Evolutionary conservation across 2,329 filamentous ascomycete species (phyloP), one percentile per base, ranked within the genome.

Genomic region (Lasiodiplodia sp.): DNA sequence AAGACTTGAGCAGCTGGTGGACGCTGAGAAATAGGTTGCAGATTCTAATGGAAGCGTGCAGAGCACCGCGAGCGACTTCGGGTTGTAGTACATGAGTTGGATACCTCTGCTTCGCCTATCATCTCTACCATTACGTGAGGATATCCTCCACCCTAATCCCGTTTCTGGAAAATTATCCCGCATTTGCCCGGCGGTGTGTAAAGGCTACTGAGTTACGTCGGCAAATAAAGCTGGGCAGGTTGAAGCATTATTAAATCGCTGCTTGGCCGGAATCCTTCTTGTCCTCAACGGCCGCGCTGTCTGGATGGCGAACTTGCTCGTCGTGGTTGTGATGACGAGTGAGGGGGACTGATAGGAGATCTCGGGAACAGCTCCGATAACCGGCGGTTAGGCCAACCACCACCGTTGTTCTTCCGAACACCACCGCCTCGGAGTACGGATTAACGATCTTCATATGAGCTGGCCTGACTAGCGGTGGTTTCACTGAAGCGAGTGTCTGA

Each of bases 131-230:
- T 63, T 63, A 63, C 58, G 58, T 49, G 40, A 51, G 58, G 25
- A 51, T 51, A 63, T 63, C 44, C 58, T 51, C 58, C 25, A 34
- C 25, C 58, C 58, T 63, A 63, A 37, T 44, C 58, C 58, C 23
- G 21, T 51, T 49, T 49, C 58, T 63, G 58, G 47, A 63, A 63
- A 63, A 63, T 51, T 28, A 63, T 63, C 58, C 58, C 58, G 40
- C 21, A 23, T 63, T 25, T 51, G n/a, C 25, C 8, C 44, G 40
- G 34, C n/a, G 28, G 18, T 21, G 40, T n/a, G 25, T 62, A 8
- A 28, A 37, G 58, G 44, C 14, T 34, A 51, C 16, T 23, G 18
- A 28, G 40, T 23, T 11, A 28, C 34, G 25, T 49, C 31, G n/a
- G 58, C 23, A 51, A 4, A 25, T 16, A 2, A 10, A 31, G 14